Evolutionary conservation across 768 basidiomycete species (phyloP).

Genomic region (Tulasnella sp.): DNA sequence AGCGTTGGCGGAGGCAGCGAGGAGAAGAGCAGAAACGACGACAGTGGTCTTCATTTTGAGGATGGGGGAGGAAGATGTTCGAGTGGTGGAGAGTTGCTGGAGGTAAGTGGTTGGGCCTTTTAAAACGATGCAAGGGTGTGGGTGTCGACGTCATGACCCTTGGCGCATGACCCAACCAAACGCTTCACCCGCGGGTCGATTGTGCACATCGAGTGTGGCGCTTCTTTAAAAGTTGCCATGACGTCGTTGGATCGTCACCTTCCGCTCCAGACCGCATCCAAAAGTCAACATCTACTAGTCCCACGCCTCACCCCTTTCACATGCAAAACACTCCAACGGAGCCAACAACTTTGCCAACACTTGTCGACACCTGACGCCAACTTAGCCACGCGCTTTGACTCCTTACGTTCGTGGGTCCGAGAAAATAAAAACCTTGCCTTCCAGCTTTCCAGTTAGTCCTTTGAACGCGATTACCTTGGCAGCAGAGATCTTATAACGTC

Average conservation of each 20-base stretch:
- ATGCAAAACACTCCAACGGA: neutral
- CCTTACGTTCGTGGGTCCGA: too few species aligned
- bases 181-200: too few species aligned
- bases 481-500: too few species aligned
- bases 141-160: neutral
- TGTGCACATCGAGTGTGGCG: neutral
- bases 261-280: neutral
- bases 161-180: neutral
- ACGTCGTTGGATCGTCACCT: conserved; percentile 8
- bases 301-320: neutral
- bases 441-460: too few species aligned
- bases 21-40: neutral
- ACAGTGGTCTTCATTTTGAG: conserved; percentile 16
- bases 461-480: too few species aligned
- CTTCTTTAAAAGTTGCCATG: neutral
- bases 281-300: neutral
- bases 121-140: neutral
- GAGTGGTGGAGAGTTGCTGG: neutral
- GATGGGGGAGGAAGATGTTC: neutral
- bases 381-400: too few species aligned
- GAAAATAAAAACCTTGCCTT: too few species aligned
- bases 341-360: too few species aligned
- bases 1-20: conserved; percentile 12
- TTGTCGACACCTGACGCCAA: too few species aligned
- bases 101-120: neutral